A percentile compares a stretch with the other conserved stretches of the same genome.
phyloP scores from a whole-genome alignment of 495 filamentous ascomycete species.

The Bryoglossum gracile region DNA sequence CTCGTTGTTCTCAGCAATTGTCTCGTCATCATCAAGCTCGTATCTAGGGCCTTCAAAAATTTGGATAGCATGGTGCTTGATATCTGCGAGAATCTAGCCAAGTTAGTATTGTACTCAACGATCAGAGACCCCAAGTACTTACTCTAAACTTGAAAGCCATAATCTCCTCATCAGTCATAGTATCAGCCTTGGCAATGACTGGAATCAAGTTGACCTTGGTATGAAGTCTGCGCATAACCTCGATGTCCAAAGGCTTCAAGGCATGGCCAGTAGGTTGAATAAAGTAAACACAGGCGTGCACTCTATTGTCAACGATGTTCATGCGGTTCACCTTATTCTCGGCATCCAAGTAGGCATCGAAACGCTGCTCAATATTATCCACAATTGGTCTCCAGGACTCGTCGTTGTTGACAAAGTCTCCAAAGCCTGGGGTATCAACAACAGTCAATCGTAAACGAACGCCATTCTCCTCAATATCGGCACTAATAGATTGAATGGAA shows the following conservation, averaged over 20 bases:
- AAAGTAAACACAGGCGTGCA: constrained; percentile 98
- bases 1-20: constrained; percentile 98
- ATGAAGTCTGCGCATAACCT: constrained; percentile 97
- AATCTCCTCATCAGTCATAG: constrained; percentile 95
- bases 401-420: constrained; percentile 99
- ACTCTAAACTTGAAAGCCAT: constrained; percentile 88
- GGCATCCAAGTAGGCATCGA: constrained; percentile 94
- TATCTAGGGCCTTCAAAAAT: constrained; percentile 99
- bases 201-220: constrained; percentile 99
- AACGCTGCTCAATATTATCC: constrained; percentile 98
- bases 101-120: not conserved
- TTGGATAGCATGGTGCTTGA: constrained; percentile 91
- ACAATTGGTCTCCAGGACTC: constrained; percentile 98
- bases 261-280: constrained; percentile 98
- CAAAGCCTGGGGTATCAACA: constrained; percentile 95
- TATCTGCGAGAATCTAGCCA: constrained; percentile 86
- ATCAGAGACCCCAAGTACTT: constrained; percentile 30
- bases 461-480: constrained; percentile 98
- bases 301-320: constrained; percentile 98
- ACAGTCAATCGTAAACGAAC: constrained; percentile 95
- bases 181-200: constrained; percentile 97
- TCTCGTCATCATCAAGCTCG: constrained; percentile 98
- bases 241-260: constrained; percentile 97
- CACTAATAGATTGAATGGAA: constrained; percentile 95
- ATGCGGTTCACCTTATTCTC: constrained; percentile 99